Conservation (phyloP, 2,329 filamentous ascomycete genomes). For the Penicillium sp. region DNA sequence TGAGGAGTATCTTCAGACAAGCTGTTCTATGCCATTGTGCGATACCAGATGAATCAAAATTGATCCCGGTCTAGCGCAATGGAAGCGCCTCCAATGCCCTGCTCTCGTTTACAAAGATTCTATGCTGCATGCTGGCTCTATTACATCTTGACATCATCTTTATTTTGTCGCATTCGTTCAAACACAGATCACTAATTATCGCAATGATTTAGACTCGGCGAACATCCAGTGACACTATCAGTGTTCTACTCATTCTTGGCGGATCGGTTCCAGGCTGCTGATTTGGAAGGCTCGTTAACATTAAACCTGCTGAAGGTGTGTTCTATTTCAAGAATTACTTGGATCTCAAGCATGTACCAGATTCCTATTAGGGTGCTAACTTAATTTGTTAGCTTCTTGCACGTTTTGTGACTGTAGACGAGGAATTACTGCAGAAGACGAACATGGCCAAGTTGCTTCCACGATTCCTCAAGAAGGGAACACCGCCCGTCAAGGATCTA, state of each 20-base stretch:
- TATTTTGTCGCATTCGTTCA: slow-evolving; percentile 3
- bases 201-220: slow-evolving; percentile 49
- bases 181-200: slow-evolving; percentile 32
- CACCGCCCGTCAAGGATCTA: slow-evolving; percentile 58
- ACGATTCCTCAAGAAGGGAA: slow-evolving; percentile 62
- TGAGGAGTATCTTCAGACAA: neutral
- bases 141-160: neutral
- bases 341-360: neutral
- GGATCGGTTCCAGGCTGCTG: slow-evolving; percentile 53
- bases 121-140: neutral
- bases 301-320: slow-evolving; percentile 52
- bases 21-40: neutral
- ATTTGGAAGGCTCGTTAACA: slow-evolving; percentile 51
- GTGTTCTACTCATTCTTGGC: slow-evolving; percentile 54
- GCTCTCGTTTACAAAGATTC: neutral
- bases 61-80: neutral
- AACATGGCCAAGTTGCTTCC: slow-evolving; percentile 62
- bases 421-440: slow-evolving; percentile 61
- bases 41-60: neutral
- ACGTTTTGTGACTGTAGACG: slow-evolving; percentile 61
- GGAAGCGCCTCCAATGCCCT: neutral
- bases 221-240: slow-evolving; percentile 52
- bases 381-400: slow-evolving; percentile 53
- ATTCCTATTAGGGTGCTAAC: slow-evolving; percentile 11
- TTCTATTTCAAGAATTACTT: neutral